phyloP scores from a whole-genome alignment of 257 asterid genomes.

The Echium plantagineum region DNA sequence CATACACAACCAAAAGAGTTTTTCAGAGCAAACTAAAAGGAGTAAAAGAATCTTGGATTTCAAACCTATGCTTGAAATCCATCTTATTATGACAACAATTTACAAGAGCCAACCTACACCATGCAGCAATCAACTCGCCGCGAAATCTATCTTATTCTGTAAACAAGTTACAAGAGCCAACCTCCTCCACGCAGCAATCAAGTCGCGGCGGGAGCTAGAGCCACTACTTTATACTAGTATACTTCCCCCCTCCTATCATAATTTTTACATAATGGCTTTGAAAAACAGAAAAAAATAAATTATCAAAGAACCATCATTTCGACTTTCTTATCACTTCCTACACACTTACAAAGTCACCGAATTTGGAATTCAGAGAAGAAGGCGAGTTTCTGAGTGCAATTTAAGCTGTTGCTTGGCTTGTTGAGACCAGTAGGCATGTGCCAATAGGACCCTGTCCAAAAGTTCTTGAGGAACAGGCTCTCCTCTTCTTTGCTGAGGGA shows the following conservation, averaged over 20 bases:
- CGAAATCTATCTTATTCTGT: conserved; percentile 21
- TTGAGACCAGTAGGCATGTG: conserved; percentile 95
- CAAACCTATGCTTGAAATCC: neutral
- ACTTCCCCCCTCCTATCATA: conserved; percentile 15
- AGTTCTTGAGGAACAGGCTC: conserved; percentile 99
- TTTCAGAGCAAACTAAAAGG: too few relatives aligned
- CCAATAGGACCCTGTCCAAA: conserved; percentile 72
- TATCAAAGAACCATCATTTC: too few relatives aligned
- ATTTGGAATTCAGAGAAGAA: conserved; percentile 21
- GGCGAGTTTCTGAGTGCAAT: conserved; percentile 53
- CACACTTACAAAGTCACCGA: neutral
- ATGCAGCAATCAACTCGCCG: conserved; percentile 5
- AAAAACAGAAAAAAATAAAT: conserved; percentile 13
- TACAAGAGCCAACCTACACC: conserved; percentile 21
- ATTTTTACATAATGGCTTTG: conserved; percentile 19
- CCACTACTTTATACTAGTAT: conserved; percentile 23
- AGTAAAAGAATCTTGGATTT: too few relatives aligned
- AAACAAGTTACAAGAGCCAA: conserved; percentile 44
- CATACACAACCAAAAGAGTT: too few relatives aligned
- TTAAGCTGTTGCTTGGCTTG: conserved; percentile 75
- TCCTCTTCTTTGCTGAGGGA: conserved; percentile 96
- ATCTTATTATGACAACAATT: conserved; percentile 40
- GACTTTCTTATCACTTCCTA: conserved; percentile 3
- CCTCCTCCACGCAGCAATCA: conserved; percentile 13
- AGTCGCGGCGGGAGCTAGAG: conserved; percentile 6